Conservation (phyloP, 148 eudicot species). For the Heliosperma pusillum region DNA sequence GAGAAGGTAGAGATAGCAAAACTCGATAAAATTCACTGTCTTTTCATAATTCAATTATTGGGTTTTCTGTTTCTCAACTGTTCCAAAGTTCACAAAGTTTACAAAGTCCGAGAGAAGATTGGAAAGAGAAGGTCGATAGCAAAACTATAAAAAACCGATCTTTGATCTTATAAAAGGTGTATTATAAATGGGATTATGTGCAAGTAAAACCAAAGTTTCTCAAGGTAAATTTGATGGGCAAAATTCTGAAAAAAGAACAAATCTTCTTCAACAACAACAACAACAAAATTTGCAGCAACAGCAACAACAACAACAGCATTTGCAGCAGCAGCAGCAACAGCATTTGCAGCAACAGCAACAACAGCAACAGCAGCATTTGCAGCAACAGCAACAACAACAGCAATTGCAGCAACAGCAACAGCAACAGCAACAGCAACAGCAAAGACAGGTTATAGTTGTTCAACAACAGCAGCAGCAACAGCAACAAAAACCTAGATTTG, state of each 20-base stretch:
- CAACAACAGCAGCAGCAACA: conserved; percentile 4
- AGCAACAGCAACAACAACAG: conserved; percentile 19
- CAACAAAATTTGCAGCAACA: neutral
- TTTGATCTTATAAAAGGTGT: no score
- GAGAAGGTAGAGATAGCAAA: no score
- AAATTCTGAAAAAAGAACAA: conserved; percentile 22
- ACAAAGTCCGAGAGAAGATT: no score
- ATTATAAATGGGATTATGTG: conserved; percentile 47
- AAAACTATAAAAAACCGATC: no score
- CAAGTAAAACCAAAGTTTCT: conserved; percentile 33
- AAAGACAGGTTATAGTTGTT: no score
- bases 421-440: conserved; percentile 28
- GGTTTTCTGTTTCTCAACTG: neutral
- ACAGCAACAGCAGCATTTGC: conserved; percentile 28
- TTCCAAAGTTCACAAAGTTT: neutral
- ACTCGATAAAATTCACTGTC: neutral
- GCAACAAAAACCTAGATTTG: conserved; percentile 26
- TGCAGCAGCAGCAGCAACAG: neutral
- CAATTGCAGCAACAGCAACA: conserved; percentile 21
- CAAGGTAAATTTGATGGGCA: conserved; percentile 31
- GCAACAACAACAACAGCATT: neutral
- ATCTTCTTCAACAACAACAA: neutral
- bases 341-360: conserved; percentile 7
- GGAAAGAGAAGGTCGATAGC: no score
- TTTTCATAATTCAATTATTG: neutral